Conservation (phyloP, 148 eudicot genomes). For the Vaccinium macrocarpon region DNA sequence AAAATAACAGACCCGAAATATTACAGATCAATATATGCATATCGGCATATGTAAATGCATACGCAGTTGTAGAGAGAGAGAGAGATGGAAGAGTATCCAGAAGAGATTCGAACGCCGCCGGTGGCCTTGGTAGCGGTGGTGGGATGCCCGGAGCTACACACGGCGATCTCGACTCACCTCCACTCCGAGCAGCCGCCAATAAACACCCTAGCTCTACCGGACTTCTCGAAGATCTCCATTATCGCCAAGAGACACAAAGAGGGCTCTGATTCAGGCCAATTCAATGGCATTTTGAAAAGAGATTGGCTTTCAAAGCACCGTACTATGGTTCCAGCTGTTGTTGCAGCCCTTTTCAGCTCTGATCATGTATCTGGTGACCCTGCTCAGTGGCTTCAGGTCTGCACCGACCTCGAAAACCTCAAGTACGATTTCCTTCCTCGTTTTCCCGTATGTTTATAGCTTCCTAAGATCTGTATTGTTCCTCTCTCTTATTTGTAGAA, state of each 20-base stretch:
- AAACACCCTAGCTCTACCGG: slow-evolving; percentile 89
- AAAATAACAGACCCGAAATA: no score
- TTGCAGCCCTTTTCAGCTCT: slow-evolving; percentile 53
- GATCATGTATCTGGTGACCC: slow-evolving; percentile 79
- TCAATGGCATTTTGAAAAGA: slow-evolving; percentile 58
- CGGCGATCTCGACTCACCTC: slow-evolving; percentile 61
- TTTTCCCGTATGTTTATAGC: neutral
- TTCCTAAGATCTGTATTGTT: no score
- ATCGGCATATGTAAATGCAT: no score
- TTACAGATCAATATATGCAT: no score
- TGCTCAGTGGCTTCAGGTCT: slow-evolving; percentile 83
- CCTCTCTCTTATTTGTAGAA: no score
- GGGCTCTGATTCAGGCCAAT: slow-evolving; percentile 13
- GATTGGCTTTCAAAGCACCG: slow-evolving; percentile 92
- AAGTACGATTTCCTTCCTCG: slow-evolving; percentile 41
- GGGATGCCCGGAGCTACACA: slow-evolving; percentile 73
- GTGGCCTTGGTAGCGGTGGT: slow-evolving; percentile 65
- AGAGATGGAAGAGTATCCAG: slow-evolving; percentile 86
- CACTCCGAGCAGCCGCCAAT: slow-evolving; percentile 85
- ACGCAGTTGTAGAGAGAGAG: no score
- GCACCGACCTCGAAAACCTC: slow-evolving; percentile 75
- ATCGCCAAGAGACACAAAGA: slow-evolving; percentile 35
- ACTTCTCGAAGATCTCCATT: slow-evolving; percentile 66
- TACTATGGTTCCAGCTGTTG: slow-evolving; percentile 76
- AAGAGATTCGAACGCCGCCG: slow-evolving; percentile 90